A percentile compares a stretch with the other conserved stretches of the same genome.
Evolutionary conservation across 495 filamentous ascomycete genomes (phyloP).

Genomic region (Tuber borchii): DNA sequence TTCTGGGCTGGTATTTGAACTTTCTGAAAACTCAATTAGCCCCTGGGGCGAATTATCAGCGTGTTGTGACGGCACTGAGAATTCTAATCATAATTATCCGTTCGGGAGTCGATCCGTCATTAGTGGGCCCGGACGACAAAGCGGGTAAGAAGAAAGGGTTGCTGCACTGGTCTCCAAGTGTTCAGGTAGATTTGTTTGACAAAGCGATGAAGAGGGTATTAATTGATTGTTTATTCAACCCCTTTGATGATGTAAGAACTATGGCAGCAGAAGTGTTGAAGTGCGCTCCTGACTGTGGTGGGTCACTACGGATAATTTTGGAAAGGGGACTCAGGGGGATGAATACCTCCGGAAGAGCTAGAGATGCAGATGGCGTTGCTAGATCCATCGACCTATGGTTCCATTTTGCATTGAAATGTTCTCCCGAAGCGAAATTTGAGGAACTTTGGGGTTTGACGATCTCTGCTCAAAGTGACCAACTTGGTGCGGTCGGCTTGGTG

Average conservation of each 20-base stretch:
- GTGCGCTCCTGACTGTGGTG: slow-evolving; percentile 20
- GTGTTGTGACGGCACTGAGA: slow-evolving; percentile 73
- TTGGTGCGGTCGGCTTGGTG: slow-evolving; percentile 18
- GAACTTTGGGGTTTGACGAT: slow-evolving; percentile 16
- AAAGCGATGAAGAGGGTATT: slow-evolving; percentile 50
- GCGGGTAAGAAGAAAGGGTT: slow-evolving; percentile 21
- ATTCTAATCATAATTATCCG: slow-evolving; percentile 56
- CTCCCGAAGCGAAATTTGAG: background rate
- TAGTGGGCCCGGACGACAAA: background rate
- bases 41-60: slow-evolving; percentile 74
- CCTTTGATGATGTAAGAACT: slow-evolving; percentile 85
- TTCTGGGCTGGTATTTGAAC: slow-evolving; percentile 60
- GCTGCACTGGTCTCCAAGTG: slow-evolving; percentile 13
- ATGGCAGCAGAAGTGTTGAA: slow-evolving; percentile 56
- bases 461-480: background rate
- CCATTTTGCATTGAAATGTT: background rate
- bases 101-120: slow-evolving; percentile 47
- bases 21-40: slow-evolving; percentile 68
- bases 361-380: slow-evolving; percentile 17
- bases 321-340: slow-evolving; percentile 26
- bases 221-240: slow-evolving; percentile 72
- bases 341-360: slow-evolving; percentile 40
- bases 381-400: slow-evolving; percentile 17
- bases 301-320: slow-evolving; percentile 24
- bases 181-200: slow-evolving; percentile 51